Evolutionary conservation across 495 filamentous ascomycete species (phyloP).

Genomic region (Thozetella sp.): DNA sequence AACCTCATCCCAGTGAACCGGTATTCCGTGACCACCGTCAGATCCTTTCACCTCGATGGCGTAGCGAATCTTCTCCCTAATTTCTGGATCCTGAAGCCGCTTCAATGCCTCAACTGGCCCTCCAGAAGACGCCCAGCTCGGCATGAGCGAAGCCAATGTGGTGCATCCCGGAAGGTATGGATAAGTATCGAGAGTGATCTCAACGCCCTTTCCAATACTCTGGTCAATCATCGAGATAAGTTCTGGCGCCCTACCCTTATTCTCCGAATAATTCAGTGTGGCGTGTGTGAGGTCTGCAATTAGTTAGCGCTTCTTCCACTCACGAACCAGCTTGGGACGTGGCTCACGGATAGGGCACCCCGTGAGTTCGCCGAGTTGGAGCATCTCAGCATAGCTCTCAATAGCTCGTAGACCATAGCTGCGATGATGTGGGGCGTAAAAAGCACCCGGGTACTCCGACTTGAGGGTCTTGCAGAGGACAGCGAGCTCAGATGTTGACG

Average conservation of each 20-base stretch:
- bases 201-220: neutral
- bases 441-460: slow-evolving; percentile 3
- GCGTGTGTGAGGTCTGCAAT: slow-evolving; percentile 3
- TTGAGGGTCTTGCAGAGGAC: slow-evolving; percentile 1
- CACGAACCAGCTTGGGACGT: neutral
- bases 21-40: slow-evolving; percentile 5
- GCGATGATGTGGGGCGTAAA: slow-evolving; percentile 7
- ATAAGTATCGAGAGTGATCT: slow-evolving; percentile 5
- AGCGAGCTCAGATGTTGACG: slow-evolving; percentile 6
- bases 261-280: slow-evolving; percentile 6
- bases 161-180: slow-evolving; percentile 7
- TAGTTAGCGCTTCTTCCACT: neutral
- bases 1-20: slow-evolving; percentile 5
- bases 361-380: slow-evolving; percentile 2
- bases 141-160: slow-evolving; percentile 2
- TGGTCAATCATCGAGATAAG: slow-evolving; percentile 8
- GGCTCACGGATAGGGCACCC: slow-evolving; percentile 8
- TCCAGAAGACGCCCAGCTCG: slow-evolving; percentile 4
- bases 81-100: slow-evolving; percentile 5
- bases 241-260: slow-evolving; percentile 3
- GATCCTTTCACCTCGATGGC: slow-evolving; percentile 4
- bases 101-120: slow-evolving; percentile 3
- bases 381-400: slow-evolving; percentile 8
- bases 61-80: neutral
- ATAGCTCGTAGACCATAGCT: slow-evolving; percentile 7